Evolutionary conservation across 306 rosid genomes (phyloP).

Genomic region (Prunus armeniaca): DNA sequence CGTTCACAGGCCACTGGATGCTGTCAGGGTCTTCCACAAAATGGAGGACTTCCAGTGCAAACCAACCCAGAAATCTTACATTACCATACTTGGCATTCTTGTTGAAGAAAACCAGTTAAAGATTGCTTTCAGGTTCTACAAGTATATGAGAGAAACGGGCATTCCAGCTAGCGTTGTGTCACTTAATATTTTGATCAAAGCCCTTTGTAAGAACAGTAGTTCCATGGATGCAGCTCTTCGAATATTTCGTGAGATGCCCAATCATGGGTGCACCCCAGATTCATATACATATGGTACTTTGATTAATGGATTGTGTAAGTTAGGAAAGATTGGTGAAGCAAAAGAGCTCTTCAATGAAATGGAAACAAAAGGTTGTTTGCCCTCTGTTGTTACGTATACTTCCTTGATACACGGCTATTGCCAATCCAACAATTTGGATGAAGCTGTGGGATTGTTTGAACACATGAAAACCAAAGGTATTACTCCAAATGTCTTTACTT

Average conservation of each 20-base stretch:
- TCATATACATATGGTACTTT: conserved; percentile 90
- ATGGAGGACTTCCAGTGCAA: conserved; percentile 60
- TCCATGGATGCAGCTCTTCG: conserved; percentile 66
- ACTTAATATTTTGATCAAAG: conserved; percentile 83
- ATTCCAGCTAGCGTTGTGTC: conserved; percentile 62
- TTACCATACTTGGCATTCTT: conserved; percentile 66
- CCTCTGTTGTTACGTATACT: conserved; percentile 78
- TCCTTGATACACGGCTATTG: conserved; percentile 82
- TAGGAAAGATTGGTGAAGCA: conserved; percentile 62
- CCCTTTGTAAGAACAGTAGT: conserved; percentile 67
- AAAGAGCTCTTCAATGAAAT: conserved; percentile 71
- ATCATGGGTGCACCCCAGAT: conserved; percentile 70
- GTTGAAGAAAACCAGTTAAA: conserved; percentile 80
- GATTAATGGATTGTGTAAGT: conserved; percentile 70
- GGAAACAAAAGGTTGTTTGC: conserved; percentile 53
- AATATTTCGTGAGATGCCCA: conserved; percentile 74
- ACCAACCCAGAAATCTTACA: conserved; percentile 57
- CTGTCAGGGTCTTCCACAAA: conserved; percentile 62
- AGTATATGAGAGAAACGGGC: conserved; percentile 63
- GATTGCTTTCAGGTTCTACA: conserved; percentile 63
- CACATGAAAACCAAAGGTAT: conserved; percentile 61
- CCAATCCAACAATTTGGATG: conserved; percentile 53
- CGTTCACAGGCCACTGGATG: conserved; percentile 72
- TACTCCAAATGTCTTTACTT: conserved; percentile 81
- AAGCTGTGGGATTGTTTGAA: conserved; percentile 59